Evolutionary conservation across 345 rosid species (phyloP), one percentile per base, ranked within the genome.

Genomic region (Eucalyptus coolabah): DNA sequence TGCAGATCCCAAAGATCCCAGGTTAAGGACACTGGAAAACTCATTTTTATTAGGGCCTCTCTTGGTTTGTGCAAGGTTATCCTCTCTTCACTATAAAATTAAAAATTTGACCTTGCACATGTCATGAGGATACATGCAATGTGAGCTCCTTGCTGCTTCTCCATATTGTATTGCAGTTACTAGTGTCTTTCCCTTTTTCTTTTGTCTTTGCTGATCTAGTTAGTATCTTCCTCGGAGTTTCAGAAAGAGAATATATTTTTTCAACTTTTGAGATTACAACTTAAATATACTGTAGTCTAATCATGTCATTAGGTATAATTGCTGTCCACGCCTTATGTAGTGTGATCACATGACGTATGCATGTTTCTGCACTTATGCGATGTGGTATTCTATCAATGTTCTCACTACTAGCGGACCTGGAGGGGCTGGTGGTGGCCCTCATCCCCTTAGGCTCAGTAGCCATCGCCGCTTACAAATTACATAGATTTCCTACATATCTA

Each of bases 11-110:
- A 92, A 94, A 95, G 99, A 96, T 93, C 93, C 93, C 81, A 92
- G 92, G 37, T 91, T 97, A 87, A 93, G 99, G 93, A 94, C 91
- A 59, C 85, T 94, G 90, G 99, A 96, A 91, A 96, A 92, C 81
- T 96, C 96, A 85, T 97, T 97, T 94, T 93, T 97, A 34, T 90
- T 97, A 96, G 99, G 99, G 42, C 92, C 99, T 5, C 93, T 96
- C 91, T 92, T 97, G 80, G 93, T 96, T 89, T 88, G 91, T 92
- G 90, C 97, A 81, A 97, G 99, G 99, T 97, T 93, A 77, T 77
- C 85, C 63, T 90, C 67, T 59, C 88, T 89, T 93, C 67, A 72
- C 89, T 60, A 87, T 87, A 59, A 87, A 18, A 49, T 86, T 63
- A 30, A 19, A 82, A 26, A 65, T 88, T 90, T 59, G 77, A 44